Percentiles rank a stretch among this genome's conserved stretches.
Conservation (phyloP, 257 asterid species). For the Solanum chmielewskii region DNA sequence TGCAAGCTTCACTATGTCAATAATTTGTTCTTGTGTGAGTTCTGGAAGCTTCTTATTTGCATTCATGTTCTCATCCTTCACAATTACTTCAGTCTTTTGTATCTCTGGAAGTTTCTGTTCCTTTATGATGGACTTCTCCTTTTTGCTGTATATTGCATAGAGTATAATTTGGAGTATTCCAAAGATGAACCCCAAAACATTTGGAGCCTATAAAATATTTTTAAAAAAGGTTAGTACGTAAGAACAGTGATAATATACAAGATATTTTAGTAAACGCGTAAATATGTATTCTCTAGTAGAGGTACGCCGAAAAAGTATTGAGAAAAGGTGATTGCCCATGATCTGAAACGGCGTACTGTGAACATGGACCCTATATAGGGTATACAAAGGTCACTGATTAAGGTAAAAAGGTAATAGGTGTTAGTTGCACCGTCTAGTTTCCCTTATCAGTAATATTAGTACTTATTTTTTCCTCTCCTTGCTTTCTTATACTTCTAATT, state of each 20-base stretch:
- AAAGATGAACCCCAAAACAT: constrained; percentile 41
- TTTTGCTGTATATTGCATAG: constrained; percentile 24
- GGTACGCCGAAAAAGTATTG: background rate
- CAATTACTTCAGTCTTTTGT: background rate
- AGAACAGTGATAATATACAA: background rate
- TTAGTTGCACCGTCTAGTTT: no score
- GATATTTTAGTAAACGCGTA: background rate
- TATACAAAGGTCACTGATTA: no score
- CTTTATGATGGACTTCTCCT: background rate
- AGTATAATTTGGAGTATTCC: constrained; percentile 52
- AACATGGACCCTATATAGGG: background rate
- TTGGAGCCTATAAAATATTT: constrained; percentile 23
- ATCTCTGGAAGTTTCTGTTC: constrained; percentile 9
- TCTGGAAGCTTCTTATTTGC: constrained; percentile 13
- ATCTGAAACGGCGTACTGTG: background rate
- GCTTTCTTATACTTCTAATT: background rate
- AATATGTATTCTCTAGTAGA: background rate
- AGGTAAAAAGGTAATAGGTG: background rate
- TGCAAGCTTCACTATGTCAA: constrained; percentile 32
- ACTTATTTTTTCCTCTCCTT: no score
- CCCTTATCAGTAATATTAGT: background rate
- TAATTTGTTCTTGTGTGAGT: constrained; percentile 20
- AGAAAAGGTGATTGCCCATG: background rate
- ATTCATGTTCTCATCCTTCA: constrained; percentile 1
- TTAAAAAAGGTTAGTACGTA: background rate